Evolutionary conservation across 371 early-diverging fungal genomes (phyloP).

Genomic region (Saksenaea oblongispora): DNA sequence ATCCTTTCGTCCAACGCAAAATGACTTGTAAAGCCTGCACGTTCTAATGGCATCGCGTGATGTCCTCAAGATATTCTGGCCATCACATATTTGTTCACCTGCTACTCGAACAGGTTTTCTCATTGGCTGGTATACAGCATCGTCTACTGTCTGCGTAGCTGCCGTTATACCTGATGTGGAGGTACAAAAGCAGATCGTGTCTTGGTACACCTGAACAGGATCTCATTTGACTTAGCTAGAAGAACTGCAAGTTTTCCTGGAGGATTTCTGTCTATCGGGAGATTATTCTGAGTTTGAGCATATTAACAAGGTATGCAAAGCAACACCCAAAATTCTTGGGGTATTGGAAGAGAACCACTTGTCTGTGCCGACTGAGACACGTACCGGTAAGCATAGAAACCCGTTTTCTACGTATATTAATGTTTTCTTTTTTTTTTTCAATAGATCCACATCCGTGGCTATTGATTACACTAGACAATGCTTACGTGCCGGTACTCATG

Average conservation of each 20-base stretch:
- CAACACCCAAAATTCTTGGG: slow-evolving; percentile 38
- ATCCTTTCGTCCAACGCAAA: too few relatives aligned
- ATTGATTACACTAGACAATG: slow-evolving; percentile 23
- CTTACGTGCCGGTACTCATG: slow-evolving; percentile 38
- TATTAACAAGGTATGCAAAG: slow-evolving; percentile 39
- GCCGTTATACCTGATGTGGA: slow-evolving; percentile 32
- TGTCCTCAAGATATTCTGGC: slow-evolving; percentile 49
- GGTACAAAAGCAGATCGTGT: slow-evolving; percentile 14
- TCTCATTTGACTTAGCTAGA: slow-evolving; percentile 22
- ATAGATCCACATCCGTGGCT: slow-evolving; percentile 30
- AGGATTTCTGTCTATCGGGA: slow-evolving; percentile 31
- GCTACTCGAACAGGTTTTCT: slow-evolving; percentile 31
- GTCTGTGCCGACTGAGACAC: neutral
- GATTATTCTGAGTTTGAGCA: slow-evolving; percentile 31
- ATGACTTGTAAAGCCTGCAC: neutral
- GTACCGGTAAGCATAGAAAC: neutral
- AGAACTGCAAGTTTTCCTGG: slow-evolving; percentile 22
- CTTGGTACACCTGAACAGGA: neutral
- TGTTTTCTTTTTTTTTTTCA: slow-evolving; percentile 1
- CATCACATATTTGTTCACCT: slow-evolving; percentile 44
- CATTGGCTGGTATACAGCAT: slow-evolving; percentile 42
- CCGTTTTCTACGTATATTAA: neutral
- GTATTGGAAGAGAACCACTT: slow-evolving; percentile 7
- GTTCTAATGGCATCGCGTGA: slow-evolving; percentile 13
- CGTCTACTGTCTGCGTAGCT: slow-evolving; percentile 37